phyloP scores from a whole-genome alignment of 768 basidiomycete species.

The Cystobasidium tubakii region DNA sequence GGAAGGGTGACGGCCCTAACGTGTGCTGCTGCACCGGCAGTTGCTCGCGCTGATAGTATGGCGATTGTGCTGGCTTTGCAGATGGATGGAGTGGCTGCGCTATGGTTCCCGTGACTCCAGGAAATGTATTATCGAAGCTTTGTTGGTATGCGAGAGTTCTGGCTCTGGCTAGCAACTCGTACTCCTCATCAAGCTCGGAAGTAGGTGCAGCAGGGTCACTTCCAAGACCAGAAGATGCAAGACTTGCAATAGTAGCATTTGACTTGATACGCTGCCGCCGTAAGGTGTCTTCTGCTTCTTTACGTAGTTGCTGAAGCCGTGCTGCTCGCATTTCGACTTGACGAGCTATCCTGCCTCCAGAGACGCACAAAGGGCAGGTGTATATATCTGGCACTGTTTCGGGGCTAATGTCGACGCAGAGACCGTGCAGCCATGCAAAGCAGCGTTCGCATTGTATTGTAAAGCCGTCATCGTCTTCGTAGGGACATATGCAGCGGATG shows the following conservation, averaged over 20 bases:
- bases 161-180: conserved; percentile 14
- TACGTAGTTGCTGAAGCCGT: conserved; percentile 7
- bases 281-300: conserved; percentile 15
- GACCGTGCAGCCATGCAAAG: conserved; percentile 74
- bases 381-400: conserved; percentile 65
- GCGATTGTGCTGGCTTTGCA: background rate
- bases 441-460: conserved; percentile 79
- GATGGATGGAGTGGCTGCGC: background rate
- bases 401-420: conserved; percentile 55
- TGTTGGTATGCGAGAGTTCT: conserved; percentile 19
- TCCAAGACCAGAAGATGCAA: background rate
- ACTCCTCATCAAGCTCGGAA: conserved; percentile 7
- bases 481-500: conserved; percentile 66
- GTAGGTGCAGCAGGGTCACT: background rate
- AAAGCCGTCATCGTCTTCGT: conserved; percentile 71
- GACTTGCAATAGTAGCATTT: background rate
- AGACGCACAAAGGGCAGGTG: conserved; percentile 63
- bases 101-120: background rate
- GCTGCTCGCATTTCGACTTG: conserved; percentile 1
- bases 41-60: background rate
- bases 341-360: background rate
- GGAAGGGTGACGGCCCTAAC: background rate
- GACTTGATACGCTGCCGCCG: background rate
- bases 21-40: background rate
- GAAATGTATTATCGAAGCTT: background rate